A percentile compares a stretch with the other conserved stretches of the same genome.
These are phyloP conservation scores for Plasmodium chabaudi DNA, from an alignment of 169 alveolate genomes.

Conservation along the genomic window DNA sequence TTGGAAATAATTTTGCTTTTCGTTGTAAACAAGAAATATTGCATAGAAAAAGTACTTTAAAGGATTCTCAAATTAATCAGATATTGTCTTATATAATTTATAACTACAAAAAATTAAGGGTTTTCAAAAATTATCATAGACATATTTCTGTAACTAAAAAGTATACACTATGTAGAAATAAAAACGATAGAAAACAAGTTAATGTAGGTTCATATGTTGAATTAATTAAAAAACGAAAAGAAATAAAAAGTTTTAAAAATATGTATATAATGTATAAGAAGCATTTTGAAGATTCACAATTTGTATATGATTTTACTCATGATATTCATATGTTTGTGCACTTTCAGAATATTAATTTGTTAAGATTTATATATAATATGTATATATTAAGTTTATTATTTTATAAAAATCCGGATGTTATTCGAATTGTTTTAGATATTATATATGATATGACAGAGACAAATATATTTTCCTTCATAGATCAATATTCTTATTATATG, in stretches of 20 bases:
- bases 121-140: conserved; percentile 18
- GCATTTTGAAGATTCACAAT: conserved; percentile 10
- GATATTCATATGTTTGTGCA: conserved; percentile 48
- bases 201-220: background rate
- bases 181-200: background rate
- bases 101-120: conserved; percentile 11
- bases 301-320: conserved; percentile 47
- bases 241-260: background rate
- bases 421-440: conserved; percentile 43
- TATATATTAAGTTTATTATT: conserved; percentile 46
- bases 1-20: background rate
- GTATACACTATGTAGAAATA: conserved; percentile 13
- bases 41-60: conserved; percentile 17
- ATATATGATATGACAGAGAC: conserved; percentile 29
- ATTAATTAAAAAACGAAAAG: conserved; percentile 1
- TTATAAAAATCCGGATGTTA: conserved; percentile 33
- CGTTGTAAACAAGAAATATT: conserved; percentile 50
- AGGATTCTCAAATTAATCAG: conserved; percentile 46
- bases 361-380: conserved; percentile 30
- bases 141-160: background rate
- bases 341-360: conserved; percentile 35
- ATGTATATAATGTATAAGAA: background rate
- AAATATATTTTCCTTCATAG: conserved; percentile 48
- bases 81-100: conserved; percentile 30
- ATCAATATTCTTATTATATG: conserved; percentile 51